Evolutionary conservation across 2,329 filamentous ascomycete genomes (phyloP).

Genomic region (Xylaria sp.): DNA sequence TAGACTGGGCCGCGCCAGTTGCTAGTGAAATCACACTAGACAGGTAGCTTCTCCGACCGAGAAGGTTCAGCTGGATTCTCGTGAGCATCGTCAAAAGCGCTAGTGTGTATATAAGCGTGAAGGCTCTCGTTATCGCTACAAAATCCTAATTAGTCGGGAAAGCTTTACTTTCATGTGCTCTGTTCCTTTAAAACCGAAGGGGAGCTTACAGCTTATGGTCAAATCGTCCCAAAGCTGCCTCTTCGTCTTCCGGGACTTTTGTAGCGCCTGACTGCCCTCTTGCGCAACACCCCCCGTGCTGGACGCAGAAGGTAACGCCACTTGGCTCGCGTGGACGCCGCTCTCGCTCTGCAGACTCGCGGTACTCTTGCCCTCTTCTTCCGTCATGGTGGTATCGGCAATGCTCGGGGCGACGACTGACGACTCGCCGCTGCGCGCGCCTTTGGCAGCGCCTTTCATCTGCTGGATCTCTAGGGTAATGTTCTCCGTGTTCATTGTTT

Average conservation of each 20-base stretch:
- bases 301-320: constrained; percentile 66
- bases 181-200: neutral
- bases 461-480: constrained; percentile 94
- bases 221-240: constrained; percentile 96
- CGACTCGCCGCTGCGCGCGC: constrained; percentile 67
- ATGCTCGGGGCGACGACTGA: constrained; percentile 64
- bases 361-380: constrained; percentile 85
- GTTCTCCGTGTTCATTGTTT: constrained; percentile 88
- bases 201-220: constrained; percentile 85
- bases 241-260: constrained; percentile 79
- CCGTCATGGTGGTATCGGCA: constrained; percentile 77
- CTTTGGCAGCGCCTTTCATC: constrained; percentile 79
- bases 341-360: constrained; percentile 82
- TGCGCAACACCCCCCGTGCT: constrained; percentile 54
- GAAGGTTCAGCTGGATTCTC: constrained; percentile 94
- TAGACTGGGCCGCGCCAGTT: constrained; percentile 76
- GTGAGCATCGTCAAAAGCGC: constrained; percentile 91
- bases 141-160: constrained; percentile 25
- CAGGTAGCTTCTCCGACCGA: constrained; percentile 93
- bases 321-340: constrained; percentile 84
- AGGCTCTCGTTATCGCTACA: constrained; percentile 86
- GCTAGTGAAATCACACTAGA: constrained; percentile 94
- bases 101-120: constrained; percentile 92
- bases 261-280: constrained; percentile 56
- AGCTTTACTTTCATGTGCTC: neutral